A percentile compares a stretch with the other conserved stretches of the same genome.
phyloP scores from a whole-genome alignment of 2,329 filamentous ascomycete genomes.

The Cyphellophora attinorum region DNA sequence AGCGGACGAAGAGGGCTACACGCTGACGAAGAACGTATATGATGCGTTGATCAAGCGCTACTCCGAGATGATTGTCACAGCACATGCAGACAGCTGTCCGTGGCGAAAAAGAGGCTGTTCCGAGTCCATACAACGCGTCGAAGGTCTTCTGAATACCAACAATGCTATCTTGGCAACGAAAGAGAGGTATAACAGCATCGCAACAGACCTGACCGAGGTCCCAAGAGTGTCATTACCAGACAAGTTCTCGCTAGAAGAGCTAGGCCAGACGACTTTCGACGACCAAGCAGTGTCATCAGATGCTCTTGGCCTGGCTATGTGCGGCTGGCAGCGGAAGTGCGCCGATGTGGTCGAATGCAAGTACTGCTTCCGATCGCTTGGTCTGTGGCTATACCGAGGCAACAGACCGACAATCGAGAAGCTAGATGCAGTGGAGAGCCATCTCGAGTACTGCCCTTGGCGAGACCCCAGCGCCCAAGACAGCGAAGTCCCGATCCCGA shows the following conservation, averaged over 20 bases:
- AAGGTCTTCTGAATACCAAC: constrained; percentile 50
- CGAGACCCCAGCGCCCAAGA: constrained; percentile 16
- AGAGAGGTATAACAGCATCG: constrained; percentile 53
- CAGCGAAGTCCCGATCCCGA: constrained; percentile 11
- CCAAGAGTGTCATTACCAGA: constrained; percentile 24
- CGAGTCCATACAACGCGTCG: constrained; percentile 57
- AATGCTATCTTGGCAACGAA: constrained; percentile 49
- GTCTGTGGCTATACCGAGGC: constrained; percentile 74
- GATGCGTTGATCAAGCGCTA: constrained; percentile 69
- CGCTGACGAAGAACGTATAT: constrained; percentile 27
- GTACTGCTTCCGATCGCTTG: constrained; percentile 78
- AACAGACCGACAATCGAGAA: constrained; percentile 58
- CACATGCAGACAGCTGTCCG: constrained; percentile 71
- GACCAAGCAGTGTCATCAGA: constrained; percentile 37
- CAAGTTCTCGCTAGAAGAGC: constrained; percentile 24
- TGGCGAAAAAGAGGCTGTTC: constrained; percentile 87
- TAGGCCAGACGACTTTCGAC: constrained; percentile 19
- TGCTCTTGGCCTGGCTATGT: constrained; percentile 59
- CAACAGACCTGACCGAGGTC: constrained; percentile 30
- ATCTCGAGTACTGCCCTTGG: constrained; percentile 81
- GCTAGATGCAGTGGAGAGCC: constrained; percentile 61
- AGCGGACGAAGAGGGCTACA: constrained; percentile 28
- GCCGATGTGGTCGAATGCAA: constrained; percentile 63
- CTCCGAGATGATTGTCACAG: constrained; percentile 58
- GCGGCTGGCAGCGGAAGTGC: constrained; percentile 61